These are phyloP conservation scores for Scleroderma bovista DNA, from an alignment of 768 basidiomycete genomes.

Conservation along the genomic window DNA sequence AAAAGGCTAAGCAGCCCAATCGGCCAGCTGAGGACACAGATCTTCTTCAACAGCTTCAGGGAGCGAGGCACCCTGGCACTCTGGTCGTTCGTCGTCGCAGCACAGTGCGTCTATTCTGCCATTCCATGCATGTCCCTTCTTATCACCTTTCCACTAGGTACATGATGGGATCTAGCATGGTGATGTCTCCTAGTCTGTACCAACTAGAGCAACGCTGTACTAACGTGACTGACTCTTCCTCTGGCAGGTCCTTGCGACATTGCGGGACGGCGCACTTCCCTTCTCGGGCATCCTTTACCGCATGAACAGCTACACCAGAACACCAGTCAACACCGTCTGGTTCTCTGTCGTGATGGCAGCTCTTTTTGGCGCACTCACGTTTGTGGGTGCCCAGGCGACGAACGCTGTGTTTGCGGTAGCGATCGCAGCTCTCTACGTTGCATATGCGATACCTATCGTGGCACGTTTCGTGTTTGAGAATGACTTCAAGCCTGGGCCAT, in stretches of 20 bases:
- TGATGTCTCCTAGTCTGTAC: slow-evolving; percentile 4
- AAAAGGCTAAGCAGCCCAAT: slow-evolving; percentile 28
- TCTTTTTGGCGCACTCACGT: slow-evolving; percentile 46
- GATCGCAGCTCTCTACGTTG: slow-evolving; percentile 43
- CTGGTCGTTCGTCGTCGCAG: slow-evolving; percentile 52
- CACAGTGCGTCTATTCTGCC: slow-evolving; percentile 31
- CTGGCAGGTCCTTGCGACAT: slow-evolving; percentile 39
- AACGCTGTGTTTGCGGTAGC: slow-evolving; percentile 52
- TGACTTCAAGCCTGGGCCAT: slow-evolving; percentile 43
- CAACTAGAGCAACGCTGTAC: not conserved
- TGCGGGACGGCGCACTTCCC: slow-evolving; percentile 58
- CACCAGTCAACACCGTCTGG: slow-evolving; percentile 60
- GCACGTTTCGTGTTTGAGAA: slow-evolving; percentile 45
- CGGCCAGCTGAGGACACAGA: slow-evolving; percentile 44
- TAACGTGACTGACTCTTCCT: not conserved
- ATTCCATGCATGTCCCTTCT: not conserved
- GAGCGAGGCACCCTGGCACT: slow-evolving; percentile 38
- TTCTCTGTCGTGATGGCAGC: slow-evolving; percentile 35
- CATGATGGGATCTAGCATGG: slow-evolving; percentile 49
- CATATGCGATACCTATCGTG: slow-evolving; percentile 45
- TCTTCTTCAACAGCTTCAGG: slow-evolving; percentile 39
- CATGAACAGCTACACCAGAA: slow-evolving; percentile 46
- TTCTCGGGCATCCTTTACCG: slow-evolving; percentile 51
- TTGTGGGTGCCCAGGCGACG: slow-evolving; percentile 53
- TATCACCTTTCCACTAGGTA: slow-evolving; percentile 21